These are phyloP conservation scores for Haematococcus sp. DNA, from an alignment of 139 green algal genomes.

Conservation along the genomic window DNA sequence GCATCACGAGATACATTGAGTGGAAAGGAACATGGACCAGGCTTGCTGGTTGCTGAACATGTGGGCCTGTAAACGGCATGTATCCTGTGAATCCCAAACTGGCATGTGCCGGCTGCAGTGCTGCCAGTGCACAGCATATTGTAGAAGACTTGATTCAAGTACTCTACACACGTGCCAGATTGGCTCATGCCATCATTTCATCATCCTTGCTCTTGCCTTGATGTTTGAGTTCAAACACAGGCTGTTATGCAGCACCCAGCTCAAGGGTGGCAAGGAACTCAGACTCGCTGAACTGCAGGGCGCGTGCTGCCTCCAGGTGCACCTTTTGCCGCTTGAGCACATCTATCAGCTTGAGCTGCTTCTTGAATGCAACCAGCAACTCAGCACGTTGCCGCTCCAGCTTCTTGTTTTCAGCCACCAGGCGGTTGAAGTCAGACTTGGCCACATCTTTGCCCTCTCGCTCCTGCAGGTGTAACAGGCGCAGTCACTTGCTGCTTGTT, in stretches of 20 bases:
- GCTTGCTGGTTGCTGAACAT: no score
- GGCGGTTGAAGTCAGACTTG: constrained; percentile 43
- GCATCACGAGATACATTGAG: no score
- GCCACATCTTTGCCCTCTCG: constrained; percentile 52
- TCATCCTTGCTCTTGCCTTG: no score
- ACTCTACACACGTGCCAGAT: no score
- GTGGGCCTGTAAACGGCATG: no score
- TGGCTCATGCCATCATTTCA: no score
- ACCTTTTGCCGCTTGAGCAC: constrained; percentile 78
- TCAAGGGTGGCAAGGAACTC: constrained; percentile 67
- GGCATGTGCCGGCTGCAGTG: no score
- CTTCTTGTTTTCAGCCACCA: constrained; percentile 62
- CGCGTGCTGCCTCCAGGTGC: constrained; percentile 74
- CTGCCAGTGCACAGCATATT: no score
- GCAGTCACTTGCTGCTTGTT: not conserved
- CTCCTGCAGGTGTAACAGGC: constrained; percentile 26
- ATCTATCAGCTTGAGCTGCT: constrained; percentile 86
- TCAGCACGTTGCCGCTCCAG: constrained; percentile 76
- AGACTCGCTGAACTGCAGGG: constrained; percentile 75
- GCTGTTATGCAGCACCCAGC: constrained; percentile 26
- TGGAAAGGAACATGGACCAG: no score
- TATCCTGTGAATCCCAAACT: no score
- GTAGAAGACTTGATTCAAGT: no score
- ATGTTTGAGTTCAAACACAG: no score
- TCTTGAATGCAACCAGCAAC: constrained; percentile 74